Conservation (phyloP, 495 filamentous ascomycete genomes). For the Trichoderma orchidacearum region DNA sequence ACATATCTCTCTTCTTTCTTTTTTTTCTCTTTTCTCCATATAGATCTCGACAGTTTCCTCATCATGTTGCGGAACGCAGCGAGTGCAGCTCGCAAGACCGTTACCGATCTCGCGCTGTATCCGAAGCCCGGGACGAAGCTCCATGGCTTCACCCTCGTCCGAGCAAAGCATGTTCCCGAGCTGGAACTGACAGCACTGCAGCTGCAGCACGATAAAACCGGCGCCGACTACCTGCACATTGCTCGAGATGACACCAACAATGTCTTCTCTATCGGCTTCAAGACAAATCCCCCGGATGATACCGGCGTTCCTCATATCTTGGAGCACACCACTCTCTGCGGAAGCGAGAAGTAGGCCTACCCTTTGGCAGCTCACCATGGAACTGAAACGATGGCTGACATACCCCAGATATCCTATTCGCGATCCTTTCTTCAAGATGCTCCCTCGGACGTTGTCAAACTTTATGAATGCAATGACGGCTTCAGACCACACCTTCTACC, state of each 20-base stretch:
- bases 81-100: slow-evolving; percentile 44
- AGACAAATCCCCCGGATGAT: slow-evolving; percentile 93
- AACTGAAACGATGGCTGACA: slow-evolving; percentile 6
- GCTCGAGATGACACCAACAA: slow-evolving; percentile 93
- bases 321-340: slow-evolving; percentile 92
- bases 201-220: slow-evolving; percentile 82
- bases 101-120: slow-evolving; percentile 56
- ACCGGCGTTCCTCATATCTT: slow-evolving; percentile 95
- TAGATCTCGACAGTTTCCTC: slow-evolving; percentile 3
- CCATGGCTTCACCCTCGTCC: slow-evolving; percentile 82
- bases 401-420: slow-evolving; percentile 74
- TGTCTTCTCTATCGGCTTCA: slow-evolving; percentile 98
- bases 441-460: slow-evolving; percentile 90
- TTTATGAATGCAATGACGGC: slow-evolving; percentile 99
- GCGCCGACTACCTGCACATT: slow-evolving; percentile 90
- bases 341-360: slow-evolving; percentile 74
- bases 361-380: neutral
- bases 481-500: slow-evolving; percentile 93
- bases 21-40: neutral
- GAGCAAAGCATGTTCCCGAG: slow-evolving; percentile 84
- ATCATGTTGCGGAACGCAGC: slow-evolving; percentile 36
- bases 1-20: neutral
- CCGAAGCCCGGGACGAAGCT: slow-evolving; percentile 71
- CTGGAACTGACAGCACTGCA: slow-evolving; percentile 83
- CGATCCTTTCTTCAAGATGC: slow-evolving; percentile 99